These are phyloP conservation scores for Yamadazyma siamensis DNA, from an alignment of 1,139 yeast genomes.

Conservation along the genomic window DNA sequence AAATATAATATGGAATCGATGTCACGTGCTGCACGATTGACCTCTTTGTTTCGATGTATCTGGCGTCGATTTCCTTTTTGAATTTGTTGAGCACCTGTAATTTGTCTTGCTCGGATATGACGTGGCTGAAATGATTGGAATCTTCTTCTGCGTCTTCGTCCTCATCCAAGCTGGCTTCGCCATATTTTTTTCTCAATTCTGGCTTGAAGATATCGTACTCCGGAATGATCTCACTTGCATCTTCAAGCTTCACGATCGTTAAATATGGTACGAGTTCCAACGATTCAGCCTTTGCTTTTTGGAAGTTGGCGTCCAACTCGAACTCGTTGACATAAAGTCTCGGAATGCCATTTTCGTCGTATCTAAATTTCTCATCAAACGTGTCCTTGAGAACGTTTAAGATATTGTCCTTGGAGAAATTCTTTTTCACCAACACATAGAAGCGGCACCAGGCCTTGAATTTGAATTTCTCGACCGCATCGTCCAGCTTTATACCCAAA, in stretches of 20 bases:
- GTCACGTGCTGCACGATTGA: constrained; percentile 68
- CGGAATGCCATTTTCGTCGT: constrained; percentile 81
- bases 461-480: constrained; percentile 42
- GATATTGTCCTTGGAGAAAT: constrained; percentile 56
- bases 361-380: constrained; percentile 81
- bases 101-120: constrained; percentile 58
- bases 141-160: constrained; percentile 42
- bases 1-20: constrained; percentile 81
- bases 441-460: constrained; percentile 65
- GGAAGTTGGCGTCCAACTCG: constrained; percentile 69
- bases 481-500: constrained; percentile 49
- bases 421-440: constrained; percentile 55
- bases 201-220: constrained; percentile 42
- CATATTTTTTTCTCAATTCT: constrained; percentile 20
- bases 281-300: constrained; percentile 56
- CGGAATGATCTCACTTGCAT: constrained; percentile 56
- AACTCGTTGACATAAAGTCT: constrained; percentile 71
- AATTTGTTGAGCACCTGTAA: constrained; percentile 57
- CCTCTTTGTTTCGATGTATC: constrained; percentile 81
- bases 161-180: constrained; percentile 16
- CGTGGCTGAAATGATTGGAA: constrained; percentile 47
- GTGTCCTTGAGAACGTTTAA: constrained; percentile 57
- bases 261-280: constrained; percentile 57
- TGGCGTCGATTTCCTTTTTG: constrained; percentile 74
- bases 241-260: constrained; percentile 51